phyloP scores from a whole-genome alignment of 495 filamentous ascomycete species.

The Cryomyces minteri region DNA sequence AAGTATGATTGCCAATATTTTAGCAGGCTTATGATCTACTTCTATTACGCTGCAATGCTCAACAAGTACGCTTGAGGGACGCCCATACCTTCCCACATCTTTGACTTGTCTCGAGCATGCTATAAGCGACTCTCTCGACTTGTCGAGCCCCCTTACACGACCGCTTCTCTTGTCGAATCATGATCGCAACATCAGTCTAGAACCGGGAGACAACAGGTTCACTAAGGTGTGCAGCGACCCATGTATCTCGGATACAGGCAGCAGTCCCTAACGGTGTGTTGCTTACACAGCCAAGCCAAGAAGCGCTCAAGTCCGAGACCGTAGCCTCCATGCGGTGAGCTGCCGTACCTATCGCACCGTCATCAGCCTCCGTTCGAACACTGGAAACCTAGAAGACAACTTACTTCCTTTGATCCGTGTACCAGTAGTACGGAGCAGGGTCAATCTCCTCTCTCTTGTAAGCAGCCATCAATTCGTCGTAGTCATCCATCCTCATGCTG shows the following conservation, averaged over 20 bases:
- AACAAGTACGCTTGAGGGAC: no score
- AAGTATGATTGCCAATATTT: no score
- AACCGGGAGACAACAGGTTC: no score
- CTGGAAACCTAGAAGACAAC: conserved; percentile 19
- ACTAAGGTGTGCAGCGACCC: conserved; percentile 76
- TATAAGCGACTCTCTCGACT: no score
- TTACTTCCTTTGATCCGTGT: conserved; percentile 94
- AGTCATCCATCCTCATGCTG: conserved; percentile 87
- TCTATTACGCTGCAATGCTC: no score
- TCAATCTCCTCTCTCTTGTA: conserved; percentile 79
- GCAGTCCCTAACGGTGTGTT: conserved; percentile 77
- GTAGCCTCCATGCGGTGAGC: conserved; percentile 87
- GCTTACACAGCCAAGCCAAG: conserved; percentile 87
- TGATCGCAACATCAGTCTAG: no score
- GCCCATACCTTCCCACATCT: no score
- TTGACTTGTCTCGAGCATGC: no score
- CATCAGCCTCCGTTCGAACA: conserved; percentile 9
- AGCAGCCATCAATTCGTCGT: conserved; percentile 78
- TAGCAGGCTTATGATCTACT: no score
- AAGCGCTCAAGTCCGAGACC: conserved; percentile 91
- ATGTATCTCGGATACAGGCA: conserved; percentile 90
- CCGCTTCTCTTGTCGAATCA: no score
- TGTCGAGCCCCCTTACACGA: no score
- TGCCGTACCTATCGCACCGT: conserved; percentile 52
- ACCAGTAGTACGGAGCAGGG: conserved; percentile 90